Base-by-base conservation (phyloP, 768 basidiomycete species). In the Dioszegia crocea region DNA sequence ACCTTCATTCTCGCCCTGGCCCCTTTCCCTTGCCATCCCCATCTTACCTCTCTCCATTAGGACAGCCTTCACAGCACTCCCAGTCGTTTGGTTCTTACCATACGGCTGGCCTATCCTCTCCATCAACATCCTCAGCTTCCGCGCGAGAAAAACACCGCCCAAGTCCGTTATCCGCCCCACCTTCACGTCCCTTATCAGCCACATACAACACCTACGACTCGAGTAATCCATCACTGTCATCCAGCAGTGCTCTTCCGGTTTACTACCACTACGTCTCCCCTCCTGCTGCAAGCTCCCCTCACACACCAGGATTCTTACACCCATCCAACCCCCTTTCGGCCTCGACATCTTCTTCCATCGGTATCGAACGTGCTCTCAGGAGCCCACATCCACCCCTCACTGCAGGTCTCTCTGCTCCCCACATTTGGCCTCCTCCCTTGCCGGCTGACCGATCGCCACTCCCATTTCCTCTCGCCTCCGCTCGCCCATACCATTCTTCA, bases 381-480 rank as follows among this genome's bases (percentile, higher is more conserved):
- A 60, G 58, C 16, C 65, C 65, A 4, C 61, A 66, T 61, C 65
- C 65, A 24, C 65, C 65, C 9, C 48, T 66, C 21, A 66, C 65
- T 12, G 65, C 65, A 4, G 29, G 51, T 17, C 43, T 60, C 21
- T 31, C 19, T 23, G 44, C 44, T 16, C 55, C 48, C 4, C 57
- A 59, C 31, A 51, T 59, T 38, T 62, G 60, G 56, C 61, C 61
- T 3, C 47, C 59, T 9, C 53, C 57, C 4, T 49, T 50, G 12
- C 51, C 38, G 6, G 40, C 48, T 29, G 36, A 57, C 49, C 48
- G 41, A 14, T 54, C 56, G 19, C 47, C 36, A 36, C 14, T 41
- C 5, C 59, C 8, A 3, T 53, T 40, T 31, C 51, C 51, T 16
- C 45, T 26, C 10, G 51, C 51, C 5, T 51, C 48, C 26, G 38